Evolutionary conservation across 2,329 filamentous ascomycete genomes (phyloP).

Genomic region (Aspergillus pseudoglaucus): DNA sequence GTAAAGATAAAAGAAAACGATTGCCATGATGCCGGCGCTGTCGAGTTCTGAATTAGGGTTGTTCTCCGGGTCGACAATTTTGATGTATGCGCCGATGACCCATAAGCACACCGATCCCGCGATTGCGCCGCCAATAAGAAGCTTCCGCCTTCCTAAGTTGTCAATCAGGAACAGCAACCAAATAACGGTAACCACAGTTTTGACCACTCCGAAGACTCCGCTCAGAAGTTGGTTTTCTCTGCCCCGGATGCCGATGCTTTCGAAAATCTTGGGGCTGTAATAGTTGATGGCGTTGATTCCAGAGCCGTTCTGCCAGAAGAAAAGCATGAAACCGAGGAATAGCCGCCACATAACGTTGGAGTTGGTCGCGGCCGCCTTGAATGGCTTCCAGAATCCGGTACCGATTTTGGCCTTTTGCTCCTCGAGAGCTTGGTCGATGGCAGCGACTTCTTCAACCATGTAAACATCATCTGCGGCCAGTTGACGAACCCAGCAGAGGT

Average conservation of each 20-base stretch:
- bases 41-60: slow-evolving; percentile 17
- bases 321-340: slow-evolving; percentile 66
- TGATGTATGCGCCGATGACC: slow-evolving; percentile 29
- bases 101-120: slow-evolving; percentile 45
- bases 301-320: slow-evolving; percentile 70
- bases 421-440: slow-evolving; percentile 63
- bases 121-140: slow-evolving; percentile 59
- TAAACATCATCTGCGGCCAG: slow-evolving; percentile 46
- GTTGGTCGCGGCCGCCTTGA: slow-evolving; percentile 49
- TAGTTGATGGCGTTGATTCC: slow-evolving; percentile 81
- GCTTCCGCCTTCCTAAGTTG: slow-evolving; percentile 53
- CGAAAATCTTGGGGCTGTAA: slow-evolving; percentile 63
- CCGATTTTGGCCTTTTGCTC: slow-evolving; percentile 57
- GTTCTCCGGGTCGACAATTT: slow-evolving; percentile 24
- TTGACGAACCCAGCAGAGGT: slow-evolving; percentile 43
- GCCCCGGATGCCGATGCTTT: slow-evolving; percentile 53
- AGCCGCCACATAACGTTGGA: slow-evolving; percentile 63
- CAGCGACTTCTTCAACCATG: slow-evolving; percentile 65
- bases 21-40: slow-evolving; percentile 35
- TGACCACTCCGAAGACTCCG: slow-evolving; percentile 71
- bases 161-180: slow-evolving; percentile 66
- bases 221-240: slow-evolving; percentile 58
- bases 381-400: slow-evolving; percentile 67
- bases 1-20: slow-evolving; percentile 67
- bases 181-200: slow-evolving; percentile 60